phyloP scores from a whole-genome alignment of 768 basidiomycete genomes.

The Leccinum variicolor region DNA sequence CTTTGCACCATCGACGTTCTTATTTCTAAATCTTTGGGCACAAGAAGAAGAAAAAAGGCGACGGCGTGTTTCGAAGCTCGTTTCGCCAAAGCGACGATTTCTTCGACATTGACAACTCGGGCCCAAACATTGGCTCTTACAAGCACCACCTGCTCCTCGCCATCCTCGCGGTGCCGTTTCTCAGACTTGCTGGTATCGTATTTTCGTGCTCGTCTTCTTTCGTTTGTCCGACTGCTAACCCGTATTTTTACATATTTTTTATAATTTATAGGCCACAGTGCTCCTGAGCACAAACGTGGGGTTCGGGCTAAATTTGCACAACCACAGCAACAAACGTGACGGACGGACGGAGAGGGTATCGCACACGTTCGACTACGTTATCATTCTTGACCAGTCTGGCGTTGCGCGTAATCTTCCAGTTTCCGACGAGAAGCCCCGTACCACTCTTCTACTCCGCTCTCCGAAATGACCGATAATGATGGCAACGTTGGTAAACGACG shows the following conservation, averaged over 20 bases:
- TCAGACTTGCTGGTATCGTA: constrained; percentile 24
- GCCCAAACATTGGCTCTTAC: constrained; percentile 12
- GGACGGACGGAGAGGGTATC: constrained; percentile 11
- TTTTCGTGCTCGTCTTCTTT: background rate
- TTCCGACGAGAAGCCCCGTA: constrained; percentile 63
- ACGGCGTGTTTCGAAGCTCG: constrained; percentile 25
- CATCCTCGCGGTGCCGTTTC: constrained; percentile 21
- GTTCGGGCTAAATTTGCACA: constrained; percentile 67
- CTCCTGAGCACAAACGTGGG: constrained; percentile 25
- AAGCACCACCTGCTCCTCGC: constrained; percentile 16
- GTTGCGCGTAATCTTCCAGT: constrained; percentile 47
- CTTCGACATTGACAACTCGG: constrained; percentile 27
- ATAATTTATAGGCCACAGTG: constrained; percentile 24
- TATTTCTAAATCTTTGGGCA: background rate
- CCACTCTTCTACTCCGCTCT: constrained; percentile 46
- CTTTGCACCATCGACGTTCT: background rate
- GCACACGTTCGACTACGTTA: constrained; percentile 29
- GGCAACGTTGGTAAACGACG: constrained; percentile 78
- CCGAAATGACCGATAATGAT: constrained; percentile 31
- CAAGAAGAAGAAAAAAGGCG: constrained; percentile 10
- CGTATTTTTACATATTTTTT: background rate
- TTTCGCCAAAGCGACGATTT: constrained; percentile 31
- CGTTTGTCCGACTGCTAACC: background rate
- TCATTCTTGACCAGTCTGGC: constrained; percentile 33
- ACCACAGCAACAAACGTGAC: constrained; percentile 39